Evolutionary conservation across 768 basidiomycete species (phyloP), one percentile per base, ranked within the genome.

Genomic region (Boletales sp.): DNA sequence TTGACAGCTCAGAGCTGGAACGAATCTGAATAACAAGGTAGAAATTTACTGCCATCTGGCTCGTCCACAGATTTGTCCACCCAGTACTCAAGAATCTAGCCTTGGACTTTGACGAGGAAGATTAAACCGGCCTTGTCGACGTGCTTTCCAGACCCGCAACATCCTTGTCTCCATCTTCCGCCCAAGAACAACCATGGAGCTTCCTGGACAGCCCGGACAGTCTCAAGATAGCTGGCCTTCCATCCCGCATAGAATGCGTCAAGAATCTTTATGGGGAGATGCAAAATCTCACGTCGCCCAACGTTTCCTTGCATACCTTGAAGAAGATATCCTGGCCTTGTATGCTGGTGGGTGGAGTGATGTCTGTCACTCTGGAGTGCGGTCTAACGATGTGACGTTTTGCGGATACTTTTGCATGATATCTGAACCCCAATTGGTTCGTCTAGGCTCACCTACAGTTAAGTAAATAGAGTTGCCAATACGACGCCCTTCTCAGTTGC

Each of bases 61-160:
- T 66, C 4, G 30, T 68, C 45, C 61, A 8, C 50, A 56, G 42
- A 36, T 53, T 77, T 19, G 56, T 54, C 36, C 54, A 71, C 44
- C 76, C 77, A 33, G 57, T 59, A 31, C 60, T 78, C 31, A 59
- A 55, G 48, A 56, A 51, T 31, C 66, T 79, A 42, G 58, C 71
- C 7, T 72, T 89, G n/a, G 77, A 85, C 56, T 78, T 82, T 49
- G 77, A 80, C 42, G 62, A 69, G 1, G 74, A 70, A 15, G 84
- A 87, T 55, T 85, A 74, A 57, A 72, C 72, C 7, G 68, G 72
- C 0, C 70, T 87, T 46, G 71, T 77, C 25, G 51, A 60, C 32
- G 70, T 73, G 44, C 72, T 87, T 28, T 54, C 44, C 11, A 45
- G 53, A 41, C 64, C 66, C 10, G 44, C 59, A 12, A 46, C 51